Evolutionary conservation across 768 basidiomycete genomes (phyloP).

Genomic region (Boletellus sp.): DNA sequence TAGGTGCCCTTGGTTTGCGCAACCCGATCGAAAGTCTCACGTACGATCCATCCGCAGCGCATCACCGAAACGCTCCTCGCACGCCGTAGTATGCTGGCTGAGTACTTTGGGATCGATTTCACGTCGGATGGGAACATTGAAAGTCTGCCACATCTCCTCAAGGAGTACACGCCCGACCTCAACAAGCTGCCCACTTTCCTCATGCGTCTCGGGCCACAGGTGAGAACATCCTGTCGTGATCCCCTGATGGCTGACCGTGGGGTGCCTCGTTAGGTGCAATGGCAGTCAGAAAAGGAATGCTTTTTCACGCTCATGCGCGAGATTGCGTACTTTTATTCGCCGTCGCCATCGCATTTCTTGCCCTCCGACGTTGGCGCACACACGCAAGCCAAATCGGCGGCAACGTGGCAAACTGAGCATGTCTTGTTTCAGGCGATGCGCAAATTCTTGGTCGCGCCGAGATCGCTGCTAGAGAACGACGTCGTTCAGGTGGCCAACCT

Average conservation of each 20-base stretch:
- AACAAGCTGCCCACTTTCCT: slow-evolving; percentile 86
- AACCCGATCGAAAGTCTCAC: background rate
- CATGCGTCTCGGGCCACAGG: slow-evolving; percentile 91
- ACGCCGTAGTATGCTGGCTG: slow-evolving; percentile 79
- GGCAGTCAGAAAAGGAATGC: slow-evolving; percentile 81
- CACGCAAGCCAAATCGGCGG: slow-evolving; percentile 45
- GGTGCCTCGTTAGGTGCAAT: slow-evolving; percentile 62
- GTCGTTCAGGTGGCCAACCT: slow-evolving; percentile 87
- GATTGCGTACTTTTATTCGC: slow-evolving; percentile 87
- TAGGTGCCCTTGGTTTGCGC: slow-evolving; percentile 31
- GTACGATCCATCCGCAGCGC: slow-evolving; percentile 38
- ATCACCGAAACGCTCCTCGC: slow-evolving; percentile 59
- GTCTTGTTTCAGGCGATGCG: slow-evolving; percentile 84
- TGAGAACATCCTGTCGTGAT: slow-evolving; percentile 25
- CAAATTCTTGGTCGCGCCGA: slow-evolving; percentile 67
- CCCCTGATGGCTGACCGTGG: background rate
- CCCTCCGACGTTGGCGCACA: slow-evolving; percentile 33
- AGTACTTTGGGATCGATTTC: slow-evolving; percentile 85
- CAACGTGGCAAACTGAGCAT: slow-evolving; percentile 87
- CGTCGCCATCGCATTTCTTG: slow-evolving; percentile 30
- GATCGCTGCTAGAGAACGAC: slow-evolving; percentile 62
- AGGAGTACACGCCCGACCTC: slow-evolving; percentile 87
- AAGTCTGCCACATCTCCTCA: slow-evolving; percentile 75
- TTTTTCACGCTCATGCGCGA: slow-evolving; percentile 85
- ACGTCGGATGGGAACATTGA: slow-evolving; percentile 63